phyloP scores from a whole-genome alignment of 495 filamentous ascomycete genomes.

The Articulospora tetracladia region DNA sequence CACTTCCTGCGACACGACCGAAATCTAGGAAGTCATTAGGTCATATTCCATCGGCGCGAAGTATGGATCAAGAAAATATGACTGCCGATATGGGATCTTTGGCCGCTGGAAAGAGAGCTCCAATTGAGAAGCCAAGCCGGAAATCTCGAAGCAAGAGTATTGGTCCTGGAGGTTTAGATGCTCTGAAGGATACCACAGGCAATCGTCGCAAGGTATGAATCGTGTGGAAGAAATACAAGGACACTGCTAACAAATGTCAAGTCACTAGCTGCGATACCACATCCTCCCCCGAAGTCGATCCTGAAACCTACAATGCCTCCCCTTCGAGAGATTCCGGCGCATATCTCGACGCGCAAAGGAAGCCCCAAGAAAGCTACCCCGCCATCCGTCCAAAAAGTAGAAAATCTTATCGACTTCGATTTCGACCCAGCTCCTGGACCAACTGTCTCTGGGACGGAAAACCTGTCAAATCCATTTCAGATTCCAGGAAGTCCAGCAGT shows the following conservation, averaged over 20 bases:
- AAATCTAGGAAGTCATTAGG: constrained; percentile 78
- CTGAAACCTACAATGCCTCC: constrained; percentile 77
- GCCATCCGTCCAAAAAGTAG: constrained; percentile 18
- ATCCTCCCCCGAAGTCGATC: constrained; percentile 66
- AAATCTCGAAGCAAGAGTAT: constrained; percentile 94
- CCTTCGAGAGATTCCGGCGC: constrained; percentile 55
- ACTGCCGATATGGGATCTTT: constrained; percentile 54
- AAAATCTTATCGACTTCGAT: constrained; percentile 22
- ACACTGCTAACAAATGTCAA: constrained; percentile 14
- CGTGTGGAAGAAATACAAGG: not conserved
- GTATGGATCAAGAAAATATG: constrained; percentile 68
- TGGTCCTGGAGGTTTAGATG: constrained; percentile 84
- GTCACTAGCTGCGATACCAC: constrained; percentile 44
- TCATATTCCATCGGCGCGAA: constrained; percentile 49
- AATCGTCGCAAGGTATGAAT: constrained; percentile 73
- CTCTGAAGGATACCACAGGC: constrained; percentile 69
- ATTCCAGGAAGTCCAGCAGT: constrained; percentile 35
- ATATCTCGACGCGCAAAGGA: constrained; percentile 21
- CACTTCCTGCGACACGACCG: constrained; percentile 44
- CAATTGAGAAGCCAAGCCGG: constrained; percentile 46
- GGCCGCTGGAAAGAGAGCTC: constrained; percentile 29
- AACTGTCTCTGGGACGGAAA: constrained; percentile 32
- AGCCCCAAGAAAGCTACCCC: constrained; percentile 29
- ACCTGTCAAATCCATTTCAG: constrained; percentile 49
- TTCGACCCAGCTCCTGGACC: constrained; percentile 21